These are phyloP conservation scores for Neonectria ditissima DNA, from an alignment of 2,329 filamentous ascomycete species.

Conservation along the genomic window DNA sequence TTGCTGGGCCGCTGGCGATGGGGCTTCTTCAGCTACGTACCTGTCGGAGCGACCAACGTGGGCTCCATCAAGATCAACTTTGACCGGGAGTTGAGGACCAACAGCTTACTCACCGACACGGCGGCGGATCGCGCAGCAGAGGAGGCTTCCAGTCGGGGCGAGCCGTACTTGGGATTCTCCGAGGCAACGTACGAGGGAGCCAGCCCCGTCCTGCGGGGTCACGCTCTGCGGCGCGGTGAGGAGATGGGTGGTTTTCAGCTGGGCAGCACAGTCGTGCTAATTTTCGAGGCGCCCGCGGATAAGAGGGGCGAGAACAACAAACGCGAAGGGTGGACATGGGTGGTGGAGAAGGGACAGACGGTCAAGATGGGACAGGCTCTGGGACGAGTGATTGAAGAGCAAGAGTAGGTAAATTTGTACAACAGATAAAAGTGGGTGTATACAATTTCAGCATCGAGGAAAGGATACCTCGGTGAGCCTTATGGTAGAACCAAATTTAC, in stretches of 20 bases:
- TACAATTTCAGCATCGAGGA: constrained; percentile 13
- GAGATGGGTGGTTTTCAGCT: constrained; percentile 99
- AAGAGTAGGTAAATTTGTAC: constrained; percentile 26
- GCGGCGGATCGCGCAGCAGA: constrained; percentile 88
- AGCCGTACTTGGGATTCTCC: constrained; percentile 89
- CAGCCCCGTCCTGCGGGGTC: constrained; percentile 81
- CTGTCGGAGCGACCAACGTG: constrained; percentile 97
- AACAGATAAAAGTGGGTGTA: constrained; percentile 25
- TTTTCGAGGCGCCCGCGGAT: constrained; percentile 90
- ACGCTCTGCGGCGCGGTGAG: constrained; percentile 87
- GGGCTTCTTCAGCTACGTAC: constrained; percentile 97
- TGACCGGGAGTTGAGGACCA: constrained; percentile 92
- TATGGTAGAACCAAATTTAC: neutral
- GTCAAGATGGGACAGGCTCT: constrained; percentile 91
- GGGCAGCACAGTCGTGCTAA: constrained; percentile 92
- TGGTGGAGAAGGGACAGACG: constrained; percentile 85
- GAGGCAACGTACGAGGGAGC: constrained; percentile 90
- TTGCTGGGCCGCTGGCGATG: constrained; percentile 94
- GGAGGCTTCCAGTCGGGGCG: constrained; percentile 78
- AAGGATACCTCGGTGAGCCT: constrained; percentile 23
- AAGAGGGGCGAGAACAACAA: constrained; percentile 63
- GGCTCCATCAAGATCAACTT: constrained; percentile 98
- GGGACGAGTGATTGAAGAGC: constrained; percentile 75
- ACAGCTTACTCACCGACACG: constrained; percentile 92
- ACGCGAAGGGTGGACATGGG: constrained; percentile 84